Evolutionary conservation across 192 early-diverging fungal genomes (phyloP), one percentile per base, ranked within the genome.

Genomic region (Chytriomyces hyalinus): DNA sequence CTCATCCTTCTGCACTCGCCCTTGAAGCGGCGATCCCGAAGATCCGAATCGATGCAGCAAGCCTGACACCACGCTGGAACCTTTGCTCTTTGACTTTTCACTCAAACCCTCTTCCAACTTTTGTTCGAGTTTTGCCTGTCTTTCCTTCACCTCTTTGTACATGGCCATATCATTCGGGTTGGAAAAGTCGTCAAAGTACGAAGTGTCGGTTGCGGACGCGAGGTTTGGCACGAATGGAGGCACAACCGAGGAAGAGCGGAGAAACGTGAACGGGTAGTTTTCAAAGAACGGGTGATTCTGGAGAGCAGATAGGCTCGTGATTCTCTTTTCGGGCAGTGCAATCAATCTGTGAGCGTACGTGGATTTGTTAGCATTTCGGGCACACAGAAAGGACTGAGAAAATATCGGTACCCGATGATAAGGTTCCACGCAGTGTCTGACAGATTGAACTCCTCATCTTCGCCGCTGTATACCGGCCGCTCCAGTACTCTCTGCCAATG

Each of bases 371-470:
- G 57, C n/a, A n/a, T n/a, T 64, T 28, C 75, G 67, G n/a, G 17
- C 17, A 17, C 17, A 49, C 15, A 82, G 70, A 1, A 4, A 36
- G 36, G 36, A 36, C 36, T 36, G 36, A 75, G 64, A 43, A 48
- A 36, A 13, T 10, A 43, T 15, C 24, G 62, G 73, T 65, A 85
- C 70, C 83, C 84, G 2, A 82, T 90, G 60, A 95, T 92, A 36
- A 96, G 84, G 61, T 90, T 86, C 94, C 94, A 95, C 6, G 92
- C 91, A 17, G 87, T 84, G 69, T 93, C 89, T 0, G 89, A 86
- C 57, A 96, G 71, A 77, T 93, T 94, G 72, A 91, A 89, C 79
- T 92, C 93, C 53, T 88, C 91, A 78, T 95, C 94, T 45, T 84
- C 82, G 9, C 92, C 92, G 59, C 87, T 84, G 81, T 93, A 95